Base-by-base conservation (phyloP, 2,329 filamentous ascomycete genomes). In the Pleomassaria siparia region DNA sequence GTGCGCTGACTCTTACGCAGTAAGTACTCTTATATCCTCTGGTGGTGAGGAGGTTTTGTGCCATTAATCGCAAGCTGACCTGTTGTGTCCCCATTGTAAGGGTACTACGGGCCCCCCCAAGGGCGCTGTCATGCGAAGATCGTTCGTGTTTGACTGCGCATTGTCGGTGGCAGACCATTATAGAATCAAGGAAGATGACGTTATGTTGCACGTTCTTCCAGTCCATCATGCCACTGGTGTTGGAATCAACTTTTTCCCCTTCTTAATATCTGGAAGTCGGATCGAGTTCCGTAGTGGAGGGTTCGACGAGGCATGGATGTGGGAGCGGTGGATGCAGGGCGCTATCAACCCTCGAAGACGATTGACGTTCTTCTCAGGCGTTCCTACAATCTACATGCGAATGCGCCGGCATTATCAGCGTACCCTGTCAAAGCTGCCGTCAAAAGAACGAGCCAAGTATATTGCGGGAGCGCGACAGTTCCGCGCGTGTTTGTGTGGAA, bases 71-170 rank as follows among this genome's bases (percentile, higher is more conserved):
- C n/a, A n/a, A n/a, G n/a, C n/a, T n/a, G n/a, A n/a, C n/a, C n/a
- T n/a, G n/a, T n/a, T n/a, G n/a, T n/a, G n/a, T n/a, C n/a, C n/a
- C n/a, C n/a, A n/a, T n/a, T n/a, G n/a, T n/a, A n/a, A n/a, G n/a
- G n/a, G 74, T 1, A 77, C 73, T 0, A 77, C 74, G 2, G 75
- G 74, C 0, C 69, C 69, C 0, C 75, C 74, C 0, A 77, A 76
- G 52, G 74, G 72, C 13, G 70, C 72, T 21, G 71, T 76, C 1
- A 75, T 75, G 73, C 67, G 72, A 9, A 62, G 73, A 29, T 64
- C 68, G 1, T 76, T 70, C 51, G 63, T 71, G 9, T 71, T 71
- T 47, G 64, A 70, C 35, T 58, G 55, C 29, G 66, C 66, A 1
- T 36, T 68, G 15, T 59, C 61, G 11, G 55, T 70, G 30, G 64